Evolutionary conservation across 2,329 filamentous ascomycete species (phyloP), one percentile per base, ranked within the genome.

Genomic region (Colletotrichum eleusines): DNA sequence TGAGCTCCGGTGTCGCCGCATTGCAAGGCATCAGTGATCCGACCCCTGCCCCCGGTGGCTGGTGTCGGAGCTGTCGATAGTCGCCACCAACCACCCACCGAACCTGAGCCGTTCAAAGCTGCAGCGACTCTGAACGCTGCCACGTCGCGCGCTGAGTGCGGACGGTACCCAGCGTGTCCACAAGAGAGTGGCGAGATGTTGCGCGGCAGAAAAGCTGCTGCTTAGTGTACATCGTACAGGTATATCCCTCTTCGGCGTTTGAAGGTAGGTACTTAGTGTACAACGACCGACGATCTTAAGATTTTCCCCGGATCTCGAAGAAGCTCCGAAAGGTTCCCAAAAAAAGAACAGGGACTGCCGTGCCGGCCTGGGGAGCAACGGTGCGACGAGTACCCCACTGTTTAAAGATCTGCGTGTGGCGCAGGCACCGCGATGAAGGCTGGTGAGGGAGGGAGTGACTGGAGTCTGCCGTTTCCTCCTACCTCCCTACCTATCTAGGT

Each of bases 261-360:
- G 33, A 18, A 53, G 18, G n/a, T n/a, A n/a, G n/a, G n/a, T n/a
- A n/a, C n/a, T n/a, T n/a, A n/a, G n/a, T n/a, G 20, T 46, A 61
- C 55, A 48, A 28, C 46, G 54, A 33, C 48, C 46, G 46, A 63
- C 26, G 18, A 50, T 50, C 54, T 40, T 60, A 70, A 48, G 59
- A 54, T 60, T 72, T n/a, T 72, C 69, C 69, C 69, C 69, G 66
- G 66, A 65, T 69, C 65, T 71, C 65, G 50, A 69, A 28, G 50
- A 69, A 28, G 40, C 48, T 69, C 67, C 53, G 62, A 61, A 63
- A 46, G 33, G 12, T 58, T 23, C 40, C 63, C 63, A 73, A 73
- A 73, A 73, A 73, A 72, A 73, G 71, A 73, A 73, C 68, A 72
- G 33, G 60, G 60, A 57, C 69, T 72, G 66, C 69, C 69, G 69